Evolutionary conservation across 768 basidiomycete genomes (phyloP).

Genomic region (Lepiota brunneoincarnata): DNA sequence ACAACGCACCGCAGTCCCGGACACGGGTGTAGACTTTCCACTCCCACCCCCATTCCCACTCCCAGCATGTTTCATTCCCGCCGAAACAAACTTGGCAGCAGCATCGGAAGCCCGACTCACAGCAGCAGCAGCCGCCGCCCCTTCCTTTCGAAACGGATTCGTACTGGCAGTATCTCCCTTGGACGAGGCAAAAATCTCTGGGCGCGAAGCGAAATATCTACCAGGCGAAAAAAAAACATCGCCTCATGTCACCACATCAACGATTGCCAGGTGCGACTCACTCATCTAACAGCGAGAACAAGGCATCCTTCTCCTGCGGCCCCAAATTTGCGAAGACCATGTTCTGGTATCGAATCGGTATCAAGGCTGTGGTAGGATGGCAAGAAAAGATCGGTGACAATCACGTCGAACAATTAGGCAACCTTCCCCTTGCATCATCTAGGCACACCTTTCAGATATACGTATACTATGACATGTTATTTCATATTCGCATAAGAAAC

Average conservation of each 20-base stretch:
- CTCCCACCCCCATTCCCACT: conserved; percentile 1
- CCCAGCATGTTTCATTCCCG: conserved; percentile 37
- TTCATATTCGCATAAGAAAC: conserved; percentile 22
- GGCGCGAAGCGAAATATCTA: conserved; percentile 75
- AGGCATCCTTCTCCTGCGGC: conserved; percentile 72
- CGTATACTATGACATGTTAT: conserved; percentile 1
- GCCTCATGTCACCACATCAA: conserved; percentile 2
- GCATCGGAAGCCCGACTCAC: conserved; percentile 26
- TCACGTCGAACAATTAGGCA: neutral
- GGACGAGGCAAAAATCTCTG: conserved; percentile 51
- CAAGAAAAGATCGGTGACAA: neutral
- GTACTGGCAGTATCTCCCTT: conserved; percentile 9
- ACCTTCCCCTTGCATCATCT: neutral
- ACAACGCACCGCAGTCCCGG: neutral
- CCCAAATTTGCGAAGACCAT: conserved; percentile 77
- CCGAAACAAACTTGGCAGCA: conserved; percentile 37
- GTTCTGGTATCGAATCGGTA: neutral
- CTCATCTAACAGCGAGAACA: conserved; percentile 82
- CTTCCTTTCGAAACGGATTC: conserved; percentile 23
- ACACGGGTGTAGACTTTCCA: neutral
- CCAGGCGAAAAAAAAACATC: conserved; percentile 15
- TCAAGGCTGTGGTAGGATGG: neutral
- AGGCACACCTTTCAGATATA: neutral
- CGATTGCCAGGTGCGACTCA: conserved; percentile 30
- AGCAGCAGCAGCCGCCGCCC: conserved; percentile 22